Conservation (phyloP, 2,329 filamentous ascomycete species). For the Gaeumannomyces sp. region DNA sequence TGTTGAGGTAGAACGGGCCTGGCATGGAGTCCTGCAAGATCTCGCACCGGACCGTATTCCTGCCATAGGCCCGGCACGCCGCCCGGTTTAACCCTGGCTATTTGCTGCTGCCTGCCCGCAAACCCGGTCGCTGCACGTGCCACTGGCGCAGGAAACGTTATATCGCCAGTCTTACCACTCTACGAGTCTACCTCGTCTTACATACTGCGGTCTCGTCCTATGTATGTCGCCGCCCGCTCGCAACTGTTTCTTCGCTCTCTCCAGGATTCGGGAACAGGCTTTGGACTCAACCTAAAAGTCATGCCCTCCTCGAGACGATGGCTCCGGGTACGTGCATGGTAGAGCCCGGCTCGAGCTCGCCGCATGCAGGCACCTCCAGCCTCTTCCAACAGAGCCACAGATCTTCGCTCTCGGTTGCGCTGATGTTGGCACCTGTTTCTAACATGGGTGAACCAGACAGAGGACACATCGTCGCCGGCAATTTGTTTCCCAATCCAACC, state of each 20-base stretch:
- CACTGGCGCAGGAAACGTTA: neutral
- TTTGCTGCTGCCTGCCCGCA: too few species aligned
- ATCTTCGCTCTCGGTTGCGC: neutral
- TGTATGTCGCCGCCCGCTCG: neutral
- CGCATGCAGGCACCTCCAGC: neutral
- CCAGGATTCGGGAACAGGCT: neutral
- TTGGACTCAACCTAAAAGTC: neutral
- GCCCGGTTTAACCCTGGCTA: too few species aligned
- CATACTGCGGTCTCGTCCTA: too few species aligned
- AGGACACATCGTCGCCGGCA: too few species aligned
- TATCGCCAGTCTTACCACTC: too few species aligned
- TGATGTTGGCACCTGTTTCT: neutral
- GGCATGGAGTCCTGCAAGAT: neutral
- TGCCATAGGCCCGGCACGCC: too few species aligned
- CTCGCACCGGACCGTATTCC: neutral
- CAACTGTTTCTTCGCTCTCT: neutral
- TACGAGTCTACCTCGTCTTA: neutral
- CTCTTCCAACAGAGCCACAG: neutral
- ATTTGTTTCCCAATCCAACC: neutral
- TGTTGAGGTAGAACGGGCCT: neutral
- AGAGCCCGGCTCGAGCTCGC: neutral
- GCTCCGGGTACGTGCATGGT: neutral
- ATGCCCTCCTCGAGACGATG: neutral
- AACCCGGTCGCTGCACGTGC: neutral
- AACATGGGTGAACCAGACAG: too few species aligned